phyloP scores from a whole-genome alignment of 2,329 filamentous ascomycete genomes.

The Nemania sp. region DNA sequence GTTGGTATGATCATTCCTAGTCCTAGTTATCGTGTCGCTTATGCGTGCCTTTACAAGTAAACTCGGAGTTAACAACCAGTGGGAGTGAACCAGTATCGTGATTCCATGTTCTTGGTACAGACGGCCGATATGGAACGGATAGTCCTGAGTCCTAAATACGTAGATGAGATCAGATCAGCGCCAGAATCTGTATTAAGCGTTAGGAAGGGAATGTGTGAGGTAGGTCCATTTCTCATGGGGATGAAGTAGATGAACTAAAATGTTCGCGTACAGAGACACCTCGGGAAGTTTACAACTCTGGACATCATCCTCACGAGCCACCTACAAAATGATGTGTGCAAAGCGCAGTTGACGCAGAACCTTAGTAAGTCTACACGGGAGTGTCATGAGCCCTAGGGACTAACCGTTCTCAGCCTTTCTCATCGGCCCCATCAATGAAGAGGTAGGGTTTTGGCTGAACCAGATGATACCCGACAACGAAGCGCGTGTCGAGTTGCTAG shows the following conservation, averaged over 20 bases:
- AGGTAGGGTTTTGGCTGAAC: neutral
- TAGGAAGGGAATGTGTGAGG: neutral
- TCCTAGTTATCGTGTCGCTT: neutral
- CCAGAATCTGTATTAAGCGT: neutral
- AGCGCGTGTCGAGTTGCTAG: neutral
- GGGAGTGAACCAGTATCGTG: too few species aligned
- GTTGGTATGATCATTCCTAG: neutral
- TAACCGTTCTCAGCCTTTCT: too few species aligned
- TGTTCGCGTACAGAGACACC: neutral
- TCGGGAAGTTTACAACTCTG: neutral
- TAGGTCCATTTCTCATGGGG: neutral
- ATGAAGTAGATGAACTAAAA: neutral
- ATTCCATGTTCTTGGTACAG: too few species aligned
- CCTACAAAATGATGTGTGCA: conserved; percentile 1
- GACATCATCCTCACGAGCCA: conserved; percentile 5
- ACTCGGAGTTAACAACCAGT: neutral
- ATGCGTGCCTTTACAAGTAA: too few species aligned
- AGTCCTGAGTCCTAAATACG: too few species aligned
- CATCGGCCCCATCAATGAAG: neutral
- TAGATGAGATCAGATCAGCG: too few species aligned
- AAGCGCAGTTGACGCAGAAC: conserved; percentile 4
- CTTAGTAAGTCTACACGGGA: neutral
- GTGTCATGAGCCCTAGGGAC: too few species aligned
- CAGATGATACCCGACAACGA: neutral
- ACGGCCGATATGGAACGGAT: too few species aligned